Base-by-base conservation (phyloP, 495 filamentous ascomycete genomes). In the Hypomontagnella monticulosa region DNA sequence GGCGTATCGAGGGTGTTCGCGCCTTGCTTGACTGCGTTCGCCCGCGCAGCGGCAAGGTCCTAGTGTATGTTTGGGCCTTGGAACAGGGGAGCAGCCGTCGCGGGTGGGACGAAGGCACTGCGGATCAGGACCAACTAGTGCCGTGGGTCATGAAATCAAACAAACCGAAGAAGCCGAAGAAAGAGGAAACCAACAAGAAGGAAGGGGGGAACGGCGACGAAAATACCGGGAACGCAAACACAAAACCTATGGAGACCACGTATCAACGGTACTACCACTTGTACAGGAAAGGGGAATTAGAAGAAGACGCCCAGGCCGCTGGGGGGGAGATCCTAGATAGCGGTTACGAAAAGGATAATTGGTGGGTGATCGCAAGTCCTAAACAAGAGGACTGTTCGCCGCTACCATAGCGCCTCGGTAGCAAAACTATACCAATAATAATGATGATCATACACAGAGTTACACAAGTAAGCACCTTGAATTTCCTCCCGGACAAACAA, bases 261-360 rank as follows among this genome's bases (percentile, higher is more conserved):
- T 97, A 91, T 78, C 85, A 96, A 76, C 85, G 95, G 57, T 99
- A 97, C 73, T 99, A 99, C 72, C 95, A 99, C 79, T 82, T 99
- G 8, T 99, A 97, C 78, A 82, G 88, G 44, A 85, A 89, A 68
- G 91, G 89, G 18, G 95, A 99, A 76, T 77, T 99, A 71, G 93
- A 97, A 71, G 81, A 85, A 36, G 92, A 99, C 75, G 85, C 96
- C 59, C 70, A 72, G 38, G 80, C 78, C 20, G 95, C 92, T 42
- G 93, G 92, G 30, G 95, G 95, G 33, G 74, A 72, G 47, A 86
- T 97, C 14, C 61, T 94, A 40, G 88, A 89, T 63, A 89, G 88
- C 55, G 95, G 95, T 23, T 99, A 97, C 79, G 95, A 99, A 72
- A 95, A 87, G 76, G 95, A 99, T 67, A 99, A 99, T 81, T 98